Evolutionary conservation across 208 protist genomes (phyloP).

Genomic region (Crithidia sp.): DNA sequence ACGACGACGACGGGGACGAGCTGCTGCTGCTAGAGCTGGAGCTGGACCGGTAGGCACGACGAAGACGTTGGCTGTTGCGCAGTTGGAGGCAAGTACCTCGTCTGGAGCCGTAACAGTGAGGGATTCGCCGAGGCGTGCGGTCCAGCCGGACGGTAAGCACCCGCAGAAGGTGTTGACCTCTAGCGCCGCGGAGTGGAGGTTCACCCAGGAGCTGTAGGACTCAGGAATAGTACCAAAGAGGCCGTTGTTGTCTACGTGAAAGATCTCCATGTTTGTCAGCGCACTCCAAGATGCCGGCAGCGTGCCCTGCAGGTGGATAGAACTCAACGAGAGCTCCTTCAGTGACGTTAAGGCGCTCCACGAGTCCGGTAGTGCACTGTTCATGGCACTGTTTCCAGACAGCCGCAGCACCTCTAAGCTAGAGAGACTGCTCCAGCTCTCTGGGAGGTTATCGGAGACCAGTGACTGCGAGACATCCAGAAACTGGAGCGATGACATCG

Average conservation of each 20-base stretch:
- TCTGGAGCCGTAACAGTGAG: not conserved
- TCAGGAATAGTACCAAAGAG: not conserved
- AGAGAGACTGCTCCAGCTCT: too few species aligned
- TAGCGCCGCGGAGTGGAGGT: not conserved
- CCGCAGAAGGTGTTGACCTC: conserved; percentile 3
- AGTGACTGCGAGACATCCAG: too few species aligned
- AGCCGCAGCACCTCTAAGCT: too few species aligned
- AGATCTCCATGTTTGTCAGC: not conserved
- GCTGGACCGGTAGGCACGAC: too few species aligned
- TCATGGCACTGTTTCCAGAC: not conserved
- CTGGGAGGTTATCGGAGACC: too few species aligned
- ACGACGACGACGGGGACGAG: too few species aligned
- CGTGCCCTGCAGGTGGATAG: conserved; percentile 11
- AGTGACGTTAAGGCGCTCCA: conserved; percentile 4
- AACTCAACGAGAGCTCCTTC: conserved; percentile 3
- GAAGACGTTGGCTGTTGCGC: not conserved
- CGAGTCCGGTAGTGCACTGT: conserved; percentile 3
- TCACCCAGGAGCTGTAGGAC: not conserved
- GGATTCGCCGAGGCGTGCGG: too few species aligned
- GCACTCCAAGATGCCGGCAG: not conserved
- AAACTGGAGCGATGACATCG: too few species aligned
- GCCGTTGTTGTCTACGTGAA: not conserved
- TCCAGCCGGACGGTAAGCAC: not conserved
- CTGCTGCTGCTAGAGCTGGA: not conserved
- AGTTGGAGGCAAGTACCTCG: not conserved